Percentiles rank a stretch among this genome's conserved stretches.
Conservation (phyloP, 2,329 filamentous ascomycete species). For the Penicillium sp. region DNA sequence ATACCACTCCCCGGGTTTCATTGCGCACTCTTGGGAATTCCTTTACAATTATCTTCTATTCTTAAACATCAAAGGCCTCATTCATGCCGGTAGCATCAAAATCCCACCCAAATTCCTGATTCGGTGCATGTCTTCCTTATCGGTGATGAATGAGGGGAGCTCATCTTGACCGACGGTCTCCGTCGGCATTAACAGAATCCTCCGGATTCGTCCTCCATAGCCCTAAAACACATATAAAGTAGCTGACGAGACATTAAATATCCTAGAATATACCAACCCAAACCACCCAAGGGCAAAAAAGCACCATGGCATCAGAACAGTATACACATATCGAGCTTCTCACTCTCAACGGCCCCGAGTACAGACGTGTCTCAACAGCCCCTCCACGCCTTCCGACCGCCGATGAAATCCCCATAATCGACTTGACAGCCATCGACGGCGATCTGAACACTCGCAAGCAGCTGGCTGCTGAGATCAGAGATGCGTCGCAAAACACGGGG, state of each 20-base stretch:
- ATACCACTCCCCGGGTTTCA: too few species aligned
- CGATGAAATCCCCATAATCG: slow-evolving; percentile 53
- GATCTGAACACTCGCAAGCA: slow-evolving; percentile 32
- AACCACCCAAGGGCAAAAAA: not conserved
- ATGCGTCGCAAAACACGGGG: slow-evolving; percentile 49
- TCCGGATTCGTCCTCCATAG: too few species aligned
- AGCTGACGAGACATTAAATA: too few species aligned
- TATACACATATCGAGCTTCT: slow-evolving; percentile 43
- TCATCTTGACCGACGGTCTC: not conserved
- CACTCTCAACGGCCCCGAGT: slow-evolving; percentile 44
- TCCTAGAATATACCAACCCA: not conserved
- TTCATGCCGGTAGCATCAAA: too few species aligned
- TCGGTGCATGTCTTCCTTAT: not conserved
- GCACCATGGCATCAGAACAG: not conserved
- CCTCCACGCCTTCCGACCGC: not conserved
- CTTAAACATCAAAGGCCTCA: not conserved
- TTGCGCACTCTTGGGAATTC: too few species aligned
- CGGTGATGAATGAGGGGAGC: too few species aligned
- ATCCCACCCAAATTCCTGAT: too few species aligned
- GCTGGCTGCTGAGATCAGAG: slow-evolving; percentile 41
- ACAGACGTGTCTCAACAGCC: slow-evolving; percentile 38
- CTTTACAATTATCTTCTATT: not conserved
- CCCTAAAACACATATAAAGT: too few species aligned
- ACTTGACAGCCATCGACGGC: slow-evolving; percentile 42
- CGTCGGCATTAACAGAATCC: not conserved